These are phyloP conservation scores for Citrus cavaleriei DNA, from an alignment of 345 rosid species.

Conservation along the genomic window DNA sequence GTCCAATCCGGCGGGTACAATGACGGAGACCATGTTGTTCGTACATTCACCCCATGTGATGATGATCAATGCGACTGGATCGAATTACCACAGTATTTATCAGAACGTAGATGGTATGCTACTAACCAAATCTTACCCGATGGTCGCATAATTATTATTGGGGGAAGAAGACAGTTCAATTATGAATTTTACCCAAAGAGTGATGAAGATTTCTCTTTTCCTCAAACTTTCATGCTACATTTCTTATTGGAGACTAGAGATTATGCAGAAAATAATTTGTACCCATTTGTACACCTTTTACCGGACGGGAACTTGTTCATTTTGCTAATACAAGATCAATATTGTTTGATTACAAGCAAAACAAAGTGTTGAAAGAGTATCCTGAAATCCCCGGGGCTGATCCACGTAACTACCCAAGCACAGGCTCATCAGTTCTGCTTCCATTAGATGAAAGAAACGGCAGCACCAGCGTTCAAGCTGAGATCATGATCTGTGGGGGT, in stretches of 20 bases:
- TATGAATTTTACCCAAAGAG: conserved; percentile 61
- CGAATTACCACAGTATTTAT: conserved; percentile 47
- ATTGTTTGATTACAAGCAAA: conserved; percentile 50
- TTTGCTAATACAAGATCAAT: conserved; percentile 70
- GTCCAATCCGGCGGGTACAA: conserved; percentile 85
- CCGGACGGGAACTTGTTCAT: conserved; percentile 85
- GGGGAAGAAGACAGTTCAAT: conserved; percentile 68
- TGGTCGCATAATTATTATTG: conserved; percentile 62
- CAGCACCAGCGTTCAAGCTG: conserved; percentile 25
- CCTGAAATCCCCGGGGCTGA: conserved; percentile 51
- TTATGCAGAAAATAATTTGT: conserved; percentile 65
- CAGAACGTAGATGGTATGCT: conserved; percentile 74
- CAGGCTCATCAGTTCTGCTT: conserved; percentile 77
- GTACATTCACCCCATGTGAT: conserved; percentile 53
- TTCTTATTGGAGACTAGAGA: conserved; percentile 56
- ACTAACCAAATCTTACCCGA: conserved; percentile 71
- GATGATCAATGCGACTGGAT: conserved; percentile 56
- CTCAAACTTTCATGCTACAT: conserved; percentile 20
- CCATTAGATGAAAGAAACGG: conserved; percentile 55
- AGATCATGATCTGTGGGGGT: conserved; percentile 83
- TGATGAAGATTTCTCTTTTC: not conserved
- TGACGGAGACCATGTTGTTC: conserved; percentile 57
- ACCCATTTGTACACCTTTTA: conserved; percentile 78
- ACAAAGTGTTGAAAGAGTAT: conserved; percentile 48
- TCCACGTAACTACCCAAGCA: conserved; percentile 82